These are phyloP conservation scores for Clitocybe nebularis DNA, from an alignment of 1,284 basidiomycete genomes.

Conservation along the genomic window DNA sequence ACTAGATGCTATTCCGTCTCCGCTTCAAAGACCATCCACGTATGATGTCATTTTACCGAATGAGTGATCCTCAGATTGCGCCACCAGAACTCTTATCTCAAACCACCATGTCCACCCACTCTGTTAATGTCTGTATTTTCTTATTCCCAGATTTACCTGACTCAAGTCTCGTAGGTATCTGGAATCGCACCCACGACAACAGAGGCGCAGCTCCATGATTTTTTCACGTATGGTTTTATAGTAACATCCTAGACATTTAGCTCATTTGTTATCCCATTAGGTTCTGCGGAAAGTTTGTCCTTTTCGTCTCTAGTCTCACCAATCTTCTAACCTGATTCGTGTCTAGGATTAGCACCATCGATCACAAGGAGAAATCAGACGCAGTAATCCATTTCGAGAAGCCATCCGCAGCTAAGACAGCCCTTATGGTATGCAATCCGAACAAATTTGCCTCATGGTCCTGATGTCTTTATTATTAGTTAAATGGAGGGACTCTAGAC, in stretches of 20 bases:
- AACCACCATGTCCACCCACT: slow-evolving; percentile 24
- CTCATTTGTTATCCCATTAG: slow-evolving; percentile 31
- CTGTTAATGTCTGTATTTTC: slow-evolving; percentile 29
- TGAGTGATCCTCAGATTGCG: no score
- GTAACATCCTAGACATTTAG: slow-evolving; percentile 8
- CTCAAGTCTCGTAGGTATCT: slow-evolving; percentile 49
- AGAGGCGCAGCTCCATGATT: slow-evolving; percentile 61
- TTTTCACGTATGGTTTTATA: slow-evolving; percentile 61
- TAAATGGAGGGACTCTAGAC: slow-evolving; percentile 72
- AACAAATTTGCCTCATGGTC: neutral
- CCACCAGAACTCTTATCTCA: slow-evolving; percentile 11
- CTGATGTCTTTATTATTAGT: slow-evolving; percentile 30
- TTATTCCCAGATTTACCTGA: neutral
- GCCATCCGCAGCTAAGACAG: slow-evolving; percentile 74
- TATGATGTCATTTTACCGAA: no score
- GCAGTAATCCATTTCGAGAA: slow-evolving; percentile 75
- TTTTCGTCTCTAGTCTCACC: neutral
- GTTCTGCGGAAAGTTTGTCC: slow-evolving; percentile 69
- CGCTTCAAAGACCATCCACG: no score
- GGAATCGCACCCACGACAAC: slow-evolving; percentile 59
- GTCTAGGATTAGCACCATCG: slow-evolving; percentile 63
- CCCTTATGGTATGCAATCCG: slow-evolving; percentile 56
- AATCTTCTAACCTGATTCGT: slow-evolving; percentile 5
- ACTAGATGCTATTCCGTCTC: no score
- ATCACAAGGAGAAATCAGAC: slow-evolving; percentile 37